Base-by-base conservation (phyloP, 225 moss, liverwort and hornwort species). In the Anthoceros angustus region DNA sequence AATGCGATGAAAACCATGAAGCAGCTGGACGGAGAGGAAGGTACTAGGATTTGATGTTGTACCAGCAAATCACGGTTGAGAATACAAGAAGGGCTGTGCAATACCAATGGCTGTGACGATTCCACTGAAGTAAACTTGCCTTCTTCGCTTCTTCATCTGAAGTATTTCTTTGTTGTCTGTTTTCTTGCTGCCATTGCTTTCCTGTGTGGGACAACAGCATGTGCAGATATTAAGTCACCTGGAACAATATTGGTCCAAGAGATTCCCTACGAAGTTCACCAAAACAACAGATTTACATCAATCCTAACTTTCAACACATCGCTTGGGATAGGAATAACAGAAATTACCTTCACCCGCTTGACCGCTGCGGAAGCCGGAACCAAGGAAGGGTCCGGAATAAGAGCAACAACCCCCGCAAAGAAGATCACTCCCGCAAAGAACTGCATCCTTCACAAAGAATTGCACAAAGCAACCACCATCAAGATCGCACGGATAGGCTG, bases 381-480 rank as follows among this genome's bases (percentile, higher is more conserved):
- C 9, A 92, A 61, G 55, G 89, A 75, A 4, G 98, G 98, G 45
- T 98, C 98, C 2, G 98, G 98, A 68, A 98, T 88, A 48, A 98
- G 75, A 12, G 82, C 76, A 50, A 98, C 92, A 42, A 98, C 80
- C 2, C 85, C 82, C 0, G 98, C 98, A 66, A 98, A 92, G 74
- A 88, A 79, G 43, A 98, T 25, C 32, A 98, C 98, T 40, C 98
- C 98, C 48, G 79, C 98, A 74, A 92, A 92, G 62, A 98, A 98
- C 98, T 81, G 73, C 67, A 40, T 42, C 63, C 66, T 69, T 40
- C 45, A 32, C 62, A 40, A 23, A 20, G 5, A 38, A n/a, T 23
- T 5, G 18, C 23, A 23, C 14, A 55, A 55, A 6, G 20, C 32
- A 25, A 38, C 63, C 1, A 39, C 21, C 63, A 15, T 12, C n/a